phyloP scores from a whole-genome alignment of 2,329 filamentous ascomycete species.

The Penicillium sp. region DNA sequence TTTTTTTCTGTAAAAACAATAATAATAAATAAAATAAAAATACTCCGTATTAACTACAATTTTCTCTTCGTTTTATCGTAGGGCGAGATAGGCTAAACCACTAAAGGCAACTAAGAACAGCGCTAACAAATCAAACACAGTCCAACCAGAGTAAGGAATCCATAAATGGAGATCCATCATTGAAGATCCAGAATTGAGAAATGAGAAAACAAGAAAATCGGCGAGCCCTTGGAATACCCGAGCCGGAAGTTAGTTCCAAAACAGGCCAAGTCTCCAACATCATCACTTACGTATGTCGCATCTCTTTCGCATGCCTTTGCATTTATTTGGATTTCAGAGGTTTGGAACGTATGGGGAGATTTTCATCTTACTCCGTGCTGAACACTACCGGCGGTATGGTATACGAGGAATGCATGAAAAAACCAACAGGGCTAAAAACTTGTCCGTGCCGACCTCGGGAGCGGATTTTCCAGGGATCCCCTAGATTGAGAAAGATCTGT shows the following conservation, averaged over 20 bases:
- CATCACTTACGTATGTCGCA: slow-evolving; percentile 28
- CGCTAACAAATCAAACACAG: neutral
- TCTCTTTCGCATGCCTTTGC: slow-evolving; percentile 9
- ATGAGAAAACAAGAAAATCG: neutral
- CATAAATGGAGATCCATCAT: neutral
- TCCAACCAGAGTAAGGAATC: neutral
- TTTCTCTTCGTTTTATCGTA: neutral
- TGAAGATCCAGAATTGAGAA: neutral
- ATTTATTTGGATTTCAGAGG: neutral
- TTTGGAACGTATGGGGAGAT: neutral
- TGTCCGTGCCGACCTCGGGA: slow-evolving; percentile 8
- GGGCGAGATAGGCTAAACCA: slow-evolving; percentile 6
- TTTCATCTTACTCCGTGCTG: too few relatives aligned
- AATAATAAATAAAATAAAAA: neutral
- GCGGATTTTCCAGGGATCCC: neutral
- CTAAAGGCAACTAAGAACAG: neutral
- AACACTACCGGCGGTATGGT: too few relatives aligned
- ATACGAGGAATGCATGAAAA: too few relatives aligned
- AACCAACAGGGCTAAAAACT: slow-evolving; percentile 6
- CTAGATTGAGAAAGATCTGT: neutral
- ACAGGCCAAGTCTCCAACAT: slow-evolving; percentile 19
- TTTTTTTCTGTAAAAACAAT: neutral
- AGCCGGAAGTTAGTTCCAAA: slow-evolving; percentile 19
- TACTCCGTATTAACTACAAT: too few relatives aligned
- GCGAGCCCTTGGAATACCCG: slow-evolving; percentile 9